Percentiles rank a stretch among this genome's conserved stretches.
These are phyloP conservation scores for Gorgonomyces haynaldii DNA, from an alignment of 192 early-diverging fungal genomes.

Conservation along the genomic window DNA sequence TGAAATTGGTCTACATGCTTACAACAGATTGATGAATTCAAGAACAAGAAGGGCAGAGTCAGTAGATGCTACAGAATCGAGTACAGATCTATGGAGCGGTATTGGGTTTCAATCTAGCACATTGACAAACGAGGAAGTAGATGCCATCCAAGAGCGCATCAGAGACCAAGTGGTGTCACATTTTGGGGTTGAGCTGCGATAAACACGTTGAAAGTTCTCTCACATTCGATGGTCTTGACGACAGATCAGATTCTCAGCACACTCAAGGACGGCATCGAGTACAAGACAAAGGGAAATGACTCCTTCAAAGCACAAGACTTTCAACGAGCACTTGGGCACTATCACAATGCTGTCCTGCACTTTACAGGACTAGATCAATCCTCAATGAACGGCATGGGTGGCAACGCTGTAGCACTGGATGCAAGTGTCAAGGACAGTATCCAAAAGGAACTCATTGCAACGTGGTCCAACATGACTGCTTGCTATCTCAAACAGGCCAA, in stretches of 20 bases:
- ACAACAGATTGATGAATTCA: slow-evolving; percentile 77
- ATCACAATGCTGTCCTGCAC: slow-evolving; percentile 2
- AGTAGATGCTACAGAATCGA: slow-evolving; percentile 89
- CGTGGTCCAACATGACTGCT: slow-evolving; percentile 5
- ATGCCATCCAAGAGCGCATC: slow-evolving; percentile 75
- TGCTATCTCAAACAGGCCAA: slow-evolving; percentile 6
- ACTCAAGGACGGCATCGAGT: background rate
- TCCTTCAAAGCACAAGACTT: slow-evolving; percentile 1
- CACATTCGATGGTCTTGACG: too few relatives aligned
- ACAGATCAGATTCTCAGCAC: background rate
- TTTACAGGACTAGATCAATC: slow-evolving; percentile 5
- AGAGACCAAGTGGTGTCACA: slow-evolving; percentile 48
- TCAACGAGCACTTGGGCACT: background rate
- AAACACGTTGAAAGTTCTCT: too few relatives aligned
- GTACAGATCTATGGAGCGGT: slow-evolving; percentile 94
- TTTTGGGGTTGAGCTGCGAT: slow-evolving; percentile 70
- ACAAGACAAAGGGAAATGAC: slow-evolving; percentile 8
- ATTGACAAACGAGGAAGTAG: slow-evolving; percentile 89
- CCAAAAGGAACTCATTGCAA: slow-evolving; percentile 2
- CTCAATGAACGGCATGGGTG: background rate
- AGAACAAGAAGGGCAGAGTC: slow-evolving; percentile 56
- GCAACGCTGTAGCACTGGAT: background rate
- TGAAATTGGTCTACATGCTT: slow-evolving; percentile 80
- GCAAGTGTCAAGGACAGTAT: background rate
- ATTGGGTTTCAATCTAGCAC: slow-evolving; percentile 38